Base-by-base conservation (phyloP, 2,329 filamentous ascomycete species). In the Xylaria arbuscula region DNA sequence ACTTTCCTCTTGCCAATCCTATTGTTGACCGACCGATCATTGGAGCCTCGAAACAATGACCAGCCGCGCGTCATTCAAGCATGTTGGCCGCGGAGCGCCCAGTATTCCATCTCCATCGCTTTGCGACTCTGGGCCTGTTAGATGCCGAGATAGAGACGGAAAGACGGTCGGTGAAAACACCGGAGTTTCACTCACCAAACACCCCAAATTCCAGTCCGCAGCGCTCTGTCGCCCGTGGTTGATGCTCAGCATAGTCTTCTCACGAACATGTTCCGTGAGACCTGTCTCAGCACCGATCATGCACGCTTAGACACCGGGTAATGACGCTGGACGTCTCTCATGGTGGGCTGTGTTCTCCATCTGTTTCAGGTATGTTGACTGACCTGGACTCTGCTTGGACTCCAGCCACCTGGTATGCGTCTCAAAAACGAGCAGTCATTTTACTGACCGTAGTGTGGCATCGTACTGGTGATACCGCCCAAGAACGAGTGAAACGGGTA, bases 11-110 rank as follows among this genome's bases (percentile, higher is more conserved):
- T 13, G 19, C 36, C 19, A 56, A 11, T 42, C 36, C 28, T 45
- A 38, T 34, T 47, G 17, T 4, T 7, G 13, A 8, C 17, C 7
- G 13, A 17, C 47, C 55, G 28, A 28, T 28, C 28, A 28, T 50
- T 28, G 38, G 40, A 32, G 32, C 15, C 47, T 24, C 9, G 38
- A n/a, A 45, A 54, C 1, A 11, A n/a, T 45, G 36, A 65, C 36
- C 45, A 38, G 34, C 54, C 47, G 55, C 47, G 55, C 47, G 36
- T 64, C 47, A 59, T 65, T 59, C 11, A 24, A 28, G 19, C 13
- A 34, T 22, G 34, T 15, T 53, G 34, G 17, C 7, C 50, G 15
- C 51, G 13, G 28, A 19, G 38, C 45, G 28, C 36, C 36, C 13
- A 19, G 8, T 38, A 56, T 36, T n/a, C 51, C 45, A 36, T 55